phyloP scores from a whole-genome alignment of 169 alveolate genomes.

The Eimeria falciformis region DNA sequence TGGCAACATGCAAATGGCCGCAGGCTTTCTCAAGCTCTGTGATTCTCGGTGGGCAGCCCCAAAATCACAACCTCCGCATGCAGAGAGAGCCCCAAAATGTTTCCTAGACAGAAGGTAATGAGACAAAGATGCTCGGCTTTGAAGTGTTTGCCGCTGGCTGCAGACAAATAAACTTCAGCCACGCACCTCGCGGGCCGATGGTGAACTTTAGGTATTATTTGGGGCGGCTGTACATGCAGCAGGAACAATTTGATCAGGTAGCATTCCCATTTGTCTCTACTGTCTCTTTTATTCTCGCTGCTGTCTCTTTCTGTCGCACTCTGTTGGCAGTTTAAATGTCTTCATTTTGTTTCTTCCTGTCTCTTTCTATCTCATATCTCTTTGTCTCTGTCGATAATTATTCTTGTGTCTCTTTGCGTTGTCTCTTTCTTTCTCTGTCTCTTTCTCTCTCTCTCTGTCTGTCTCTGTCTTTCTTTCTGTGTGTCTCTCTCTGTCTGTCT shows the following conservation, averaged over 20 bases:
- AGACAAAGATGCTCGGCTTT: neutral
- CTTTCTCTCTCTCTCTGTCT: too few species aligned
- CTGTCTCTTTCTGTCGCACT: neutral
- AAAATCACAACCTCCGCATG: too few species aligned
- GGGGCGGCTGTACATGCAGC: conserved; percentile 89
- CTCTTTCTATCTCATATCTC: neutral
- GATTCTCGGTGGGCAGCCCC: conserved; percentile 84
- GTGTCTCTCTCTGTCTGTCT: too few species aligned
- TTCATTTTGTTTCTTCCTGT: neutral
- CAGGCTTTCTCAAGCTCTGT: conserved; percentile 88
- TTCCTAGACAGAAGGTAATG: neutral
- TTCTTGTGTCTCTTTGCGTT: too few species aligned
- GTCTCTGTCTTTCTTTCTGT: neutral
- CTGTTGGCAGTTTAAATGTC: neutral
- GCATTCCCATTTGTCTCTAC: neutral
- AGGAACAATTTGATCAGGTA: conserved; percentile 86
- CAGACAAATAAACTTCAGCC: conserved; percentile 85
- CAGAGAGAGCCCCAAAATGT: neutral
- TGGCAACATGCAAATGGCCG: conserved; percentile 93
- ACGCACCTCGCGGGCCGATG: conserved; percentile 89
- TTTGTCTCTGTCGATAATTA: too few species aligned
- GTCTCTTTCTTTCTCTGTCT: too few species aligned
- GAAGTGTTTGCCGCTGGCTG: too few species aligned
- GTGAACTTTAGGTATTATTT: conserved; percentile 88
- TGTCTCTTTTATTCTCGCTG: neutral